Percentiles rank a stretch among this genome's conserved stretches.
Evolutionary conservation across 1,139 yeast genomes (phyloP).

Genomic region (Geotrichum restrictum): DNA sequence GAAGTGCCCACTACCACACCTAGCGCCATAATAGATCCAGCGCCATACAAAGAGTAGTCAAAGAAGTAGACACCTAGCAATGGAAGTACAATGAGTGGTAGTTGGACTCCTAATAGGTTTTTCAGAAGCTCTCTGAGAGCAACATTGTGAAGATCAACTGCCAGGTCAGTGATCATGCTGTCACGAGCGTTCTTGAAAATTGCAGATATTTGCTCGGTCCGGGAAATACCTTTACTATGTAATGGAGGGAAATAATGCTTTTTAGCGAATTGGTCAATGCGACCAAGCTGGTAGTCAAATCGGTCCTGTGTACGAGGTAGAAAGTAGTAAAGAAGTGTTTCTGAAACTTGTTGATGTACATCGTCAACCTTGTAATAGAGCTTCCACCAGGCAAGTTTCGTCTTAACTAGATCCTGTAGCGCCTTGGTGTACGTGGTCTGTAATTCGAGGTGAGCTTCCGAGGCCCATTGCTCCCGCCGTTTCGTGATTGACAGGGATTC

Average conservation of each 20-base stretch:
- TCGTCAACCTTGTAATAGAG: conserved; percentile 41
- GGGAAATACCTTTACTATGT: conserved; percentile 2
- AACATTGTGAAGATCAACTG: conserved; percentile 22
- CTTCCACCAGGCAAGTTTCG: conserved; percentile 40
- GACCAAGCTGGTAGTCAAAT: conserved; percentile 36
- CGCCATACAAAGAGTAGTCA: conserved; percentile 36
- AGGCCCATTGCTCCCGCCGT: conserved; percentile 37
- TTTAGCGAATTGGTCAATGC: conserved; percentile 35
- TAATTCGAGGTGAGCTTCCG: conserved; percentile 40
- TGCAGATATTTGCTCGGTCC: conserved; percentile 6
- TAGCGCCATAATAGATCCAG: conserved; percentile 40
- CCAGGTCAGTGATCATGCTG: conserved; percentile 17
- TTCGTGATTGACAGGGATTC: conserved; percentile 27
- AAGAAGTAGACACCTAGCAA: conserved; percentile 35
- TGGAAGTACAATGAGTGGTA: conserved; percentile 37
- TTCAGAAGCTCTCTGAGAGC: conserved; percentile 18
- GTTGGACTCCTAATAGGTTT: conserved; percentile 35
- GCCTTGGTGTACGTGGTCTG: conserved; percentile 29
- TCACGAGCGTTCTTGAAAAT: conserved; percentile 18
- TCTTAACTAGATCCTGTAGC: conserved; percentile 3
- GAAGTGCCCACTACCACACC: conserved; percentile 40
- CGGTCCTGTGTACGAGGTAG: conserved; percentile 34
- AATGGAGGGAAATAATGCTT: conserved; percentile 23
- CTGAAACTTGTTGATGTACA: conserved; percentile 31
- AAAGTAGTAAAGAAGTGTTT: conserved; percentile 26